Evolutionary conservation across 371 early-diverging fungal species (phyloP).

Genomic region (Coemansia sp.): DNA sequence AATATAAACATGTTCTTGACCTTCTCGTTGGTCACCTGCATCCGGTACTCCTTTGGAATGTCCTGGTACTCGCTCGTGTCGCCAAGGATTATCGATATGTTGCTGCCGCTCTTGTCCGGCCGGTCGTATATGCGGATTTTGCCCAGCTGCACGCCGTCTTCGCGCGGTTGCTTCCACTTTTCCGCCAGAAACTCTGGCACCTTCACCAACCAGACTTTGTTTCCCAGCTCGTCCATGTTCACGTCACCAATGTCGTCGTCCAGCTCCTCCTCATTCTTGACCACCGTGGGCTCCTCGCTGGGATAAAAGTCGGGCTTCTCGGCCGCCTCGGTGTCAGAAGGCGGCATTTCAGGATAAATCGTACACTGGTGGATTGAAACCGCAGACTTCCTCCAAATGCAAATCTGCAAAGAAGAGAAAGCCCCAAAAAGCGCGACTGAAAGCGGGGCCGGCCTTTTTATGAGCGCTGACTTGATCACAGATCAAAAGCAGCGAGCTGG

Average conservation of each 20-base stretch:
- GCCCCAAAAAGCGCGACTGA: background rate
- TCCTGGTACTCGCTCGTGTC: conserved; percentile 55
- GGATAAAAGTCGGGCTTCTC: conserved; percentile 34
- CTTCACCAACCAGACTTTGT: conserved; percentile 89
- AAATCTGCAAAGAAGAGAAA: background rate
- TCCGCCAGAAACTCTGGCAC: conserved; percentile 87
- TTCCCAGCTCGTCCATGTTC: conserved; percentile 61
- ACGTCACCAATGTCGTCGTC: conserved; percentile 73
- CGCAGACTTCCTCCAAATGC: too few species aligned
- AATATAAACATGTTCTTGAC: conserved; percentile 79
- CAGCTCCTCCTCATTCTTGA: conserved; percentile 21
- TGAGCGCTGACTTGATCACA: too few species aligned
- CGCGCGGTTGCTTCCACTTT: conserved; percentile 64
- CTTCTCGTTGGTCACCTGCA: conserved; percentile 65
- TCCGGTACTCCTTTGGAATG: conserved; percentile 74
- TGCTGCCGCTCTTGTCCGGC: conserved; percentile 54
- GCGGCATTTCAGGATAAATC: conserved; percentile 7
- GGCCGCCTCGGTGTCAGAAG: conserved; percentile 26
- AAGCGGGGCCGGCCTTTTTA: background rate
- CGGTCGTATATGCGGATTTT: conserved; percentile 72
- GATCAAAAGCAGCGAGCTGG: too few species aligned
- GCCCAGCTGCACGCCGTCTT: conserved; percentile 71
- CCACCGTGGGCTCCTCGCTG: background rate
- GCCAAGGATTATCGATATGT: conserved; percentile 62
- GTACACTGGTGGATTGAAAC: too few species aligned